phyloP scores from a whole-genome alignment of 1,139 yeast species.

The Kodamaea sp. region DNA sequence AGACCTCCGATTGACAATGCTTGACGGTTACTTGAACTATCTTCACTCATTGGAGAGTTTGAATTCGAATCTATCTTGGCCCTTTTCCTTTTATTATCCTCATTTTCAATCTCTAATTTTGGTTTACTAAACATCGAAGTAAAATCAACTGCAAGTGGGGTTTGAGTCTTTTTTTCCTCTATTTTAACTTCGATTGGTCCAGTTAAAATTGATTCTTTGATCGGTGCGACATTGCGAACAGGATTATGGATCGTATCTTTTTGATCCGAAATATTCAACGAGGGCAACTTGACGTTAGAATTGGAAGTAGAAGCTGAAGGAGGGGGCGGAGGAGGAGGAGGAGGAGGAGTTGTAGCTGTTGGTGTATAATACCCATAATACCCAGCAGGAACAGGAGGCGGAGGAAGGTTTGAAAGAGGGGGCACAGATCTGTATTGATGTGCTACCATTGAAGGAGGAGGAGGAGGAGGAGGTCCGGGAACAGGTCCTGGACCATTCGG shows the following conservation, averaged over 20 bases:
- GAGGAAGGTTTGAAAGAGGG: conserved; percentile 2
- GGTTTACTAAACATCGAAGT: conserved; percentile 20
- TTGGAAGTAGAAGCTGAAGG: too few relatives aligned
- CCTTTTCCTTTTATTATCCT: conserved; percentile 11
- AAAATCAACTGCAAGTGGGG: conserved; percentile 30
- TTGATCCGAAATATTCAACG: not conserved
- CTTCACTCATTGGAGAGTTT: too few relatives aligned
- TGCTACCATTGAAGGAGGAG: not conserved
- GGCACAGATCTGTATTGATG: too few relatives aligned
- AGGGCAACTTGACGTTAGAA: not conserved
- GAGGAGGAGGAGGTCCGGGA: conserved; percentile 43
- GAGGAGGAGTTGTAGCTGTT: conserved; percentile 2
- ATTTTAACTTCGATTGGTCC: conserved; percentile 4
- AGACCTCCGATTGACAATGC: conserved; percentile 37
- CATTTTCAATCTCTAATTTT: conserved; percentile 3
- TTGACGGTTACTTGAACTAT: conserved; percentile 11
- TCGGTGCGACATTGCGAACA: too few relatives aligned
- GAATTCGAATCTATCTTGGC: conserved; percentile 8
- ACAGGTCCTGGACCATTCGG: conserved; percentile 48
- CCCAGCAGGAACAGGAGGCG: conserved; percentile 1
- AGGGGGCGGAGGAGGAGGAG: conserved; percentile 1
- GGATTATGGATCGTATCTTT: too few relatives aligned
- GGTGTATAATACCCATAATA: not conserved
- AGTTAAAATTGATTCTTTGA: not conserved
- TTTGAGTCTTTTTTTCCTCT: conserved; percentile 2